A percentile compares a stretch with the other conserved stretches of the same genome.
Conservation (phyloP, 2,329 filamentous ascomycete species). For the Thielaviopsis populi region DNA sequence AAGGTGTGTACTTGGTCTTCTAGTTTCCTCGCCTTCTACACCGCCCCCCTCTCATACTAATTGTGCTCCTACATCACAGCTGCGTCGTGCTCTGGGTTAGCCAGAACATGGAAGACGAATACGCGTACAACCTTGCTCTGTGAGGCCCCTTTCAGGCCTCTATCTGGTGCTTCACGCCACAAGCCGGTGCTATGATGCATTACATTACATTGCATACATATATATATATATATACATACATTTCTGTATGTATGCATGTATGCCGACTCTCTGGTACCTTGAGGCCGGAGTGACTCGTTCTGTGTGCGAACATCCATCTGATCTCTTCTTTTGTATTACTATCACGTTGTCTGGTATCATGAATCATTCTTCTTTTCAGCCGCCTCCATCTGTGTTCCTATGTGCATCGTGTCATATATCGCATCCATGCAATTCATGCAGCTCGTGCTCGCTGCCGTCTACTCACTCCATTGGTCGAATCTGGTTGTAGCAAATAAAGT, state of each 20-base stretch:
- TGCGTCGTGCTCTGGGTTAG: slow-evolving; percentile 52
- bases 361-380: background rate
- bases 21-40: background rate
- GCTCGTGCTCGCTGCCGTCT: background rate
- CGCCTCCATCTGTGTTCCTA: background rate
- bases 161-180: background rate
- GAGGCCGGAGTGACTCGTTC: too few species aligned
- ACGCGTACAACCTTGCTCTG: slow-evolving; percentile 51
- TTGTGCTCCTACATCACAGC: slow-evolving; percentile 25
- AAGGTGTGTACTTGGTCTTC: slow-evolving; percentile 29
- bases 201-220: too few species aligned
- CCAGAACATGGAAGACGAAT: slow-evolving; percentile 61
- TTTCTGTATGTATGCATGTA: background rate
- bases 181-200: too few species aligned
- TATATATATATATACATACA: too few species aligned
- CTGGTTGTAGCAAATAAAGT: slow-evolving; percentile 2
- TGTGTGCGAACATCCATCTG: background rate
- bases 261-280: too few species aligned
- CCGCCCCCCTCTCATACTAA: background rate
- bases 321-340: slow-evolving; percentile 3
- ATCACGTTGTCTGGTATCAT: slow-evolving; percentile 4
- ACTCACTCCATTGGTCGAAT: slow-evolving; percentile 8
- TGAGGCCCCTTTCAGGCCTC: slow-evolving; percentile 22
- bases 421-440: background rate
- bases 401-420: background rate